These are phyloP conservation scores for Medicago ruthenica DNA, from an alignment of 306 rosid species.

Conservation along the genomic window DNA sequence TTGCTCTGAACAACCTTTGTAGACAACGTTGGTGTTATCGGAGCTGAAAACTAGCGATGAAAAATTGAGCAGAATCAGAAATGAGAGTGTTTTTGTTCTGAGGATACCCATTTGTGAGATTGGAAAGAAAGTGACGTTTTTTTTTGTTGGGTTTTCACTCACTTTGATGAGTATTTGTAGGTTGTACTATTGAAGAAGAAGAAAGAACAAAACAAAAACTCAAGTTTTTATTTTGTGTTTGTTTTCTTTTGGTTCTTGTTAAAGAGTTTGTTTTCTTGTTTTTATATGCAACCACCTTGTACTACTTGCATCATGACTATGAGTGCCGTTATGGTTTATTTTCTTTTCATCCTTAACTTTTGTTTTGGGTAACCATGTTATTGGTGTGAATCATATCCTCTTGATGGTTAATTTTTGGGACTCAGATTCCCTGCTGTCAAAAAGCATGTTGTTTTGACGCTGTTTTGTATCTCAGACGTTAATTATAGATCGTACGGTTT, in stretches of 20 bases:
- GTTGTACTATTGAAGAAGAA: conserved; percentile 8
- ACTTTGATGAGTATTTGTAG: conserved; percentile 9
- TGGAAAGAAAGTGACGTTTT: not conserved
- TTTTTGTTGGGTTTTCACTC: not conserved
- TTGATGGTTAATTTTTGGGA: no score
- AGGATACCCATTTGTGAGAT: conserved; percentile 55
- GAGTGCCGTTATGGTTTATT: not conserved
- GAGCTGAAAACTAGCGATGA: conserved; percentile 30
- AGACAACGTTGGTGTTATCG: conserved; percentile 62
- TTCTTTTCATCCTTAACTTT: not conserved
- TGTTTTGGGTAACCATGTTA: no score
- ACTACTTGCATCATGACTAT: not conserved
- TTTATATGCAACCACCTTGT: conserved; percentile 19
- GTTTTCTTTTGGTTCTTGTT: not conserved
- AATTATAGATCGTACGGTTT: no score
- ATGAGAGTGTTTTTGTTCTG: conserved; percentile 33
- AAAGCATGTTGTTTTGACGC: no score
- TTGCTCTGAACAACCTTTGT: conserved; percentile 79
- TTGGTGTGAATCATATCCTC: no score
- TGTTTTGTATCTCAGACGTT: no score
- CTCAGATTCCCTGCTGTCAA: no score
- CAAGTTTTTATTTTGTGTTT: not conserved
- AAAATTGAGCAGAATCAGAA: conserved; percentile 15
- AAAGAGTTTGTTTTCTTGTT: not conserved
- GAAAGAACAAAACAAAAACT: not conserved